Evolutionary conservation across 768 basidiomycete species (phyloP), one percentile per base, ranked within the genome.

Genomic region (Xerocomellus amylosporus): DNA sequence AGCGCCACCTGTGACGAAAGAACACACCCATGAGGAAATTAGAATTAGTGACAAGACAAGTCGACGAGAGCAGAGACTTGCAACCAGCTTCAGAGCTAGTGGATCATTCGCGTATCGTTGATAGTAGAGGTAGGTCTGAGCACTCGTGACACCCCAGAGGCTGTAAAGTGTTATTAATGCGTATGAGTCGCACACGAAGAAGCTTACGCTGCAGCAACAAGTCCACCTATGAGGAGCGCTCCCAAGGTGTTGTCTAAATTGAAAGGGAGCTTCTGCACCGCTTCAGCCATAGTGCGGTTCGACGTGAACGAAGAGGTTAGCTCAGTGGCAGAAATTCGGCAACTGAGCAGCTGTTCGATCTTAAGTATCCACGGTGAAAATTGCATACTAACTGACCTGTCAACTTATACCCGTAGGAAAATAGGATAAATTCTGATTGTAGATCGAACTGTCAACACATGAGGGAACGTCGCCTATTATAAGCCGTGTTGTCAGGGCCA

Each of bases 131-230:
- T 74, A 82, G 3, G 75, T 76, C 59, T 85, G 83, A 15, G 76
- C 75, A 53, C 75, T 80, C 12, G 79, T 82, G 6, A 84, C 64
- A 3, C 83, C 83, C 75, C 77, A 84, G 17, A 84, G 64, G n/a
- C 83, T 84, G 31, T 36, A 38, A 19, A 33, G 26, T 13, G n/a
- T 52, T 28, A 51, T 41, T 36, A 33, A 52, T 24, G 31, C 2
- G 8, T 12, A 12, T 17, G 24, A 46, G 41, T 20, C 43, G 2
- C 20, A 19, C 33, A 46, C 24, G 10, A 43, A 41, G 22, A 34
- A 46, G 63, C 79, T 44, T 63, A 85, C 83, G 77, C 76, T 66
- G 78, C 76, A n/a, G 81, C 77, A 36, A 77, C 56, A 46, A 85
- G 71, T 8, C 81, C 82, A n/a, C 83, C 83, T 12, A 84, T 46